Conservation (phyloP, 345 rosid species). For the thale cress (Arabidopsis thaliana) region DNA sequence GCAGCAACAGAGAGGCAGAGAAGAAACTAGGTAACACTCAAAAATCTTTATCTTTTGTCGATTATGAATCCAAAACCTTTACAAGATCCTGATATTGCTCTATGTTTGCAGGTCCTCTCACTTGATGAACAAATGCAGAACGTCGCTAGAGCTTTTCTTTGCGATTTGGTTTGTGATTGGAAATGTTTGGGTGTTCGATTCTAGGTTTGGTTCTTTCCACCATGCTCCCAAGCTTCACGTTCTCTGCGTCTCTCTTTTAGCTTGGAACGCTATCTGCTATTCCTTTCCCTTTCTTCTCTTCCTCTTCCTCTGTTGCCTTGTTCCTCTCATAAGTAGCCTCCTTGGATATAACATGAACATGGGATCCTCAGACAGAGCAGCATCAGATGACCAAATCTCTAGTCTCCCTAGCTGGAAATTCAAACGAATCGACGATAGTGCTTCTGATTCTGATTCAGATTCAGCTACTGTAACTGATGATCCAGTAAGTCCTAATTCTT, state of each 20-base stretch:
- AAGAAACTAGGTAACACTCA: constrained; percentile 69
- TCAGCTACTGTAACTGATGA: constrained; percentile 51
- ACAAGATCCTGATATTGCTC: constrained; percentile 1
- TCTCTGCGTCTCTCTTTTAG: constrained; percentile 85
- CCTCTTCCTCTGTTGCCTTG: constrained; percentile 83
- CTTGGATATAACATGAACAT: constrained; percentile 96
- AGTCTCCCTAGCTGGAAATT: constrained; percentile 80
- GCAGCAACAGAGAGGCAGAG: constrained; percentile 68
- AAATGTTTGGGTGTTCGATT: constrained; percentile 96
- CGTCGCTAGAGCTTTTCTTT: constrained; percentile 92
- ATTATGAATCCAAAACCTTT: not conserved
- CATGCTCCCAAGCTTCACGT: constrained; percentile 86
- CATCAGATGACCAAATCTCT: constrained; percentile 91
- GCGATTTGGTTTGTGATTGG: constrained; percentile 99
- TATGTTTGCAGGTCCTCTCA: constrained; percentile 60
- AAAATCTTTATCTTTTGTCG: not conserved
- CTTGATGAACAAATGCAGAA: constrained; percentile 91
- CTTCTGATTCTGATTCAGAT: constrained; percentile 43
- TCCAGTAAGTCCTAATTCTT: constrained; percentile 49
- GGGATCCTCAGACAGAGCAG: constrained; percentile 79
- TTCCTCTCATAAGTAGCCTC: constrained; percentile 74
- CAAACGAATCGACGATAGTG: constrained; percentile 53
- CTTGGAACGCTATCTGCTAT: constrained; percentile 92
- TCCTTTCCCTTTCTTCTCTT: constrained; percentile 91
- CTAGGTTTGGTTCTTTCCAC: constrained; percentile 79